Evolutionary conservation across 1,284 basidiomycete species (phyloP), one percentile per base, ranked within the genome.

Genomic region (Ustilago bromivora): DNA sequence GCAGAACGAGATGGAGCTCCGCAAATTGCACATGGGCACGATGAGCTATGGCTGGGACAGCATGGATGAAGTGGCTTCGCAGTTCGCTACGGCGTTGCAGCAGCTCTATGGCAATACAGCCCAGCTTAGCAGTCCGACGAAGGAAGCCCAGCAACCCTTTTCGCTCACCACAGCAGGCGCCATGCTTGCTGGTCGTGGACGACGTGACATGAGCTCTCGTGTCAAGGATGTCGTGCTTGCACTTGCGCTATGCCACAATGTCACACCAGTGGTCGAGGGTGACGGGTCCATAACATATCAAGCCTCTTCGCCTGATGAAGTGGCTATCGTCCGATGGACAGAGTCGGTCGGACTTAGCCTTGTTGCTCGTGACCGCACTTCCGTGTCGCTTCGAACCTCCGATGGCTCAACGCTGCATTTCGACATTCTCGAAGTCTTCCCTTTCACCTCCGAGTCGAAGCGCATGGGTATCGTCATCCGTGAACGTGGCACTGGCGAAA

Each of bases 1-100:
- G 0, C 94, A 98, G 86, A 99, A 99, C 84, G 96, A 98, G 86
- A 99, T 99, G 97, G 96, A 99, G 87, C 92, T 99, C 90, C 96
- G 93, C 88, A 98, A 97, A 86, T 88, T 99, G 41, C 96, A 99
- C 84, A 94, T 99, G 92, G 97, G 97, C 3, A 99, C 97, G 0
- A 94, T 99, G 90, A 96, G 94, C 3, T 99, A 96, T 85, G 95
- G 94, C 0, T 92, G 89, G 82, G 97, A 99, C 82, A 93, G 95
- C 10, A 98, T 99, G 96, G 97, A 99, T 83, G 97, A 99, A 85
- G 94, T 99, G 3, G 90, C 92, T 0, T 93, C 93, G 87, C 94
- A 98, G 79, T 88, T 99, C 13, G 90, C 91, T 6, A 89, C 92
- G 49, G 92, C 94, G 0, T 93, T 96, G 79, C 93, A 71, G 36